Percentiles rank a stretch among this genome's conserved stretches.
These are phyloP conservation scores for Malassezia arunalokei DNA, from an alignment of 1,284 basidiomycete genomes.

Conservation along the genomic window DNA sequence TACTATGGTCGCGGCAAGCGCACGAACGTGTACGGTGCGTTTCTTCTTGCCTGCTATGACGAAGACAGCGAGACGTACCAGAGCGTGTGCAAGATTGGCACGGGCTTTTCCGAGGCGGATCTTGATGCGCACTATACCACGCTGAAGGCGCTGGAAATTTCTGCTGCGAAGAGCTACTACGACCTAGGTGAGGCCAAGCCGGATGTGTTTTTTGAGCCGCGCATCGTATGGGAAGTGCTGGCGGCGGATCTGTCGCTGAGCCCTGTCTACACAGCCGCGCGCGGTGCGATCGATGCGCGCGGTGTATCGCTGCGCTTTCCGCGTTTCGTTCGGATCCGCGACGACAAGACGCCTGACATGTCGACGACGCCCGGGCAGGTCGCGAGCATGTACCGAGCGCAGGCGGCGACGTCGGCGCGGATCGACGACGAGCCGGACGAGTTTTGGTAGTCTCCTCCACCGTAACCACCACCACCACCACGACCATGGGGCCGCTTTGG, in stretches of 20 bases:
- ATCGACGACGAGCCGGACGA: constrained; percentile 63
- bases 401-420: constrained; percentile 57
- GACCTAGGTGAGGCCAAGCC: constrained; percentile 54
- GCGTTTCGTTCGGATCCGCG: constrained; percentile 76
- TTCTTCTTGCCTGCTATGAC: constrained; percentile 41
- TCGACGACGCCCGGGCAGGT: constrained; percentile 89
- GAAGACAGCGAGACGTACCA: constrained; percentile 40
- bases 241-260: constrained; percentile 91
- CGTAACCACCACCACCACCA: neutral
- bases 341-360: constrained; percentile 83
- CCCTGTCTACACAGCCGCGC: constrained; percentile 92
- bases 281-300: constrained; percentile 52
- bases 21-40: constrained; percentile 51
- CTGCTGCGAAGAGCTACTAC: constrained; percentile 49
- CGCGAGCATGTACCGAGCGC: constrained; percentile 85
- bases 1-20: constrained; percentile 97
- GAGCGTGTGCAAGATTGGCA: constrained; percentile 79
- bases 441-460: constrained; percentile 60
- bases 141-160: constrained; percentile 65
- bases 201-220: constrained; percentile 39
- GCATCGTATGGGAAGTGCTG: constrained; percentile 88
- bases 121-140: constrained; percentile 70
- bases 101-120: constrained; percentile 79
- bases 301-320: constrained; percentile 90
- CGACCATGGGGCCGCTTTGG: neutral